Evolutionary conservation across 768 basidiomycete species (phyloP), one percentile per base, ranked within the genome.

Genomic region (Leccinum subgranulosum): DNA sequence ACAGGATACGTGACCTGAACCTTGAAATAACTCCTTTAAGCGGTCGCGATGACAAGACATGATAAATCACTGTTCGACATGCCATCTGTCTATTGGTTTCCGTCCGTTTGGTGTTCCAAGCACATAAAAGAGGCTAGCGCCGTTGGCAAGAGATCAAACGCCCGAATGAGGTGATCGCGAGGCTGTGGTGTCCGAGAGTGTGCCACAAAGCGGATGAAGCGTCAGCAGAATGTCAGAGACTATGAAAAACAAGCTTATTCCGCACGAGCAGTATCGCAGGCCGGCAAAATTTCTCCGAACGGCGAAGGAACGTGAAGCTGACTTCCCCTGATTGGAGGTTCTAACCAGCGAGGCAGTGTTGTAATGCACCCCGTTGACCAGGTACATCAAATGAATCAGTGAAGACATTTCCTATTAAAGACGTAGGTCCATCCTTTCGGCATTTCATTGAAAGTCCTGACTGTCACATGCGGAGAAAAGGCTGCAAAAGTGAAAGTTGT

Each of bases 181-280:
- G 60, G 68, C 68, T 70, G 69, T 70, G 67, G 25, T 60, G 36
- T 68, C 66, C 69, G 6, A 62, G 69, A 61, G 69, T 14, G 69
- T 69, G 68, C 68, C 68, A 69, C 68, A 60, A 69, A 66, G 68
- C 59, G 58, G 55, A 50, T 51, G 61, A 68, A 52, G 69, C 69
- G 46, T 54, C 27, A 55, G 59, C 60, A 62, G 57, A 53, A 51
- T 48, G 28, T 27, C 68, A 31, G 64, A 68, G 60, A 48, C 52
- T 49, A 50, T 56, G 51, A 56, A 55, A 69, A 63, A 43, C 27
- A 29, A 53, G 33, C 34, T 47, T 34, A 46, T 47, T 10, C 46
- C 11, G 27, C 17, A 27, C 15, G 21, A 43, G 17, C 33, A 19
- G 47, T 17, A 2, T 49, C 49, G 19, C 39, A 27, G 46, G 21